A percentile compares a stretch with the other conserved stretches of the same genome.
Conservation (phyloP, 192 early-diverging fungal species). For the Physocladia obscura region DNA sequence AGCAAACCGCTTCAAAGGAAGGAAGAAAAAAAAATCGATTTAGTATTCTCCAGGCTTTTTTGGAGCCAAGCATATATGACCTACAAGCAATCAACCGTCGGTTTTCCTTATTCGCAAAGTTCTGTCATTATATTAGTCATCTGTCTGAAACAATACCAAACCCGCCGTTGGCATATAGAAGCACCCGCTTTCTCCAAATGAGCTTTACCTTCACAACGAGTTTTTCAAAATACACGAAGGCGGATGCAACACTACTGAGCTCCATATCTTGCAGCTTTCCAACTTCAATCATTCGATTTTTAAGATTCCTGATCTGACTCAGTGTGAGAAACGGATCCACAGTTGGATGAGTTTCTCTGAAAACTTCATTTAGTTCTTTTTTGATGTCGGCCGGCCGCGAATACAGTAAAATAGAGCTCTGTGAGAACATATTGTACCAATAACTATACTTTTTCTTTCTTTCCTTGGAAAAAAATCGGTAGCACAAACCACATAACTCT, state of each 20-base stretch:
- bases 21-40: not conserved
- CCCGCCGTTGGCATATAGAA: no score
- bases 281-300: conserved; percentile 63
- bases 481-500: conserved; percentile 70
- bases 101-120: conserved; percentile 69
- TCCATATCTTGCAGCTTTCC: conserved; percentile 72
- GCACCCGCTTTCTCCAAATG: no score
- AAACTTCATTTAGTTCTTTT: conserved; percentile 84
- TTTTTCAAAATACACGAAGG: conserved; percentile 96
- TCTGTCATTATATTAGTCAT: conserved; percentile 29
- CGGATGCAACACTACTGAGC: conserved; percentile 81
- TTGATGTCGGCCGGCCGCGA: conserved; percentile 79
- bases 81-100: conserved; percentile 66
- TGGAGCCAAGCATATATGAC: not conserved
- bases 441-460: not conserved
- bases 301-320: conserved; percentile 83
- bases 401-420: conserved; percentile 83
- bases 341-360: conserved; percentile 75
- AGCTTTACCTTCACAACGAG: conserved; percentile 72
- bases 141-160: not conserved
- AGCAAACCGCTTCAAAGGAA: conserved; percentile 59
- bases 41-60: not conserved
- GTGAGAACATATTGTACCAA: not conserved
- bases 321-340: conserved; percentile 80
- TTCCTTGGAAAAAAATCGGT: no score